A percentile compares a stretch with the other conserved stretches of the same genome.
Conservation (phyloP, 306 rosid species). For the Carpinus fangiana region DNA sequence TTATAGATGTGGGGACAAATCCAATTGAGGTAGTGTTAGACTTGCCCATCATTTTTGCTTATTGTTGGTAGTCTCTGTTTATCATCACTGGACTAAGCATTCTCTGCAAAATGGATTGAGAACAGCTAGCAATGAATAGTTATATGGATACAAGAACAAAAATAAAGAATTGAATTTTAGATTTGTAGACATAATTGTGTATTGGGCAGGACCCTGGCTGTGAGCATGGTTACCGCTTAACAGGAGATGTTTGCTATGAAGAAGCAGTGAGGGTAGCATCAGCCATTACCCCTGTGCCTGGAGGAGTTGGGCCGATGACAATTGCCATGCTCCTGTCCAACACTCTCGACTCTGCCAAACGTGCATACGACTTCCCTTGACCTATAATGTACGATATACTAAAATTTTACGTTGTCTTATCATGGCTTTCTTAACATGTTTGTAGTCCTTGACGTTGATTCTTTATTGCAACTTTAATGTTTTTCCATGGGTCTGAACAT, state of each 20-base stretch:
- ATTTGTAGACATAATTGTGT: background rate
- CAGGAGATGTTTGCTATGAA: constrained; percentile 77
- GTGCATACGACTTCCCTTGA: constrained; percentile 50
- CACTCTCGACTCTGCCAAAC: constrained; percentile 75
- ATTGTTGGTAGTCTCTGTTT: background rate
- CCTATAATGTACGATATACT: background rate
- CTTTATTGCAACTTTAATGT: background rate
- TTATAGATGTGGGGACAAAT: constrained; percentile 81
- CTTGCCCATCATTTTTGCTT: constrained; percentile 1
- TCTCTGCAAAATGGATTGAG: background rate
- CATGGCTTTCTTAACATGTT: background rate
- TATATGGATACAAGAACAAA: too few species aligned
- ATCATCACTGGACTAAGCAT: background rate
- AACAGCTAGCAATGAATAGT: too few species aligned
- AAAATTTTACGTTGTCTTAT: background rate
- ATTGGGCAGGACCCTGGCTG: constrained; percentile 58
- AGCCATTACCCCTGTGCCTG: constrained; percentile 82
- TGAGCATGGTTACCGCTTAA: constrained; percentile 69
- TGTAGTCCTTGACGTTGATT: background rate
- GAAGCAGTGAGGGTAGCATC: constrained; percentile 78
- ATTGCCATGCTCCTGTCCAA: constrained; percentile 82
- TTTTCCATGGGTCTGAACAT: background rate
- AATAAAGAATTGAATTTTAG: background rate
- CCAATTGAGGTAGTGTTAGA: constrained; percentile 68
- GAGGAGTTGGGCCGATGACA: constrained; percentile 95